Evolutionary conservation across 306 rosid genomes (phyloP).

Genomic region (Biancaea sappan): DNA sequence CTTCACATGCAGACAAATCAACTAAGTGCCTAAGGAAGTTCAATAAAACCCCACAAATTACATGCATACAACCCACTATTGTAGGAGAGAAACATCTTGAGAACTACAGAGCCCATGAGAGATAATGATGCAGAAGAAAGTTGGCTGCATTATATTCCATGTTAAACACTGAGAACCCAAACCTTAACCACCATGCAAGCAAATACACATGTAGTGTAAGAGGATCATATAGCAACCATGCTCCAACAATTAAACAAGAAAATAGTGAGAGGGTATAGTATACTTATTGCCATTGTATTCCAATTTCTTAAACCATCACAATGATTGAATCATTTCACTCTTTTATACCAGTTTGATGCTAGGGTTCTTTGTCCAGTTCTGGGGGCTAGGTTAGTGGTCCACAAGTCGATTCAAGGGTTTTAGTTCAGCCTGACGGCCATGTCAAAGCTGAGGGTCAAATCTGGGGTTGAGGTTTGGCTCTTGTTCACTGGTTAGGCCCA

Average conservation of each 20-base stretch:
- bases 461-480: not conserved
- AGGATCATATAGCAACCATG: not conserved
- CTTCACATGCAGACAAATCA: not conserved
- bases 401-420: not conserved
- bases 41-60: not conserved
- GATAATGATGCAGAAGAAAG: slow-evolving; percentile 1
- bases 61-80: not conserved
- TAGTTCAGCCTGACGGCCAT: not conserved
- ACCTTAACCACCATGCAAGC: not conserved
- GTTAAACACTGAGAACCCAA: slow-evolving; percentile 8
- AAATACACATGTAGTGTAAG: not conserved
- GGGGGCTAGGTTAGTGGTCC: not conserved
- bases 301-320: not conserved
- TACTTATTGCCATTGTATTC: slow-evolving; percentile 24
- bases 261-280: not conserved
- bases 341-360: not conserved
- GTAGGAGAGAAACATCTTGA: not conserved
- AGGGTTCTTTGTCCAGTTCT: not conserved
- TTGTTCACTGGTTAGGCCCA: not conserved
- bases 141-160: not conserved
- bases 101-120: not conserved
- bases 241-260: slow-evolving; percentile 11
- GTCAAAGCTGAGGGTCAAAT: not conserved
- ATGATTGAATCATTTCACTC: not conserved
- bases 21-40: not conserved